Conservation (phyloP, 1,284 basidiomycete genomes). For the Sanghuangporus weigelae region DNA sequence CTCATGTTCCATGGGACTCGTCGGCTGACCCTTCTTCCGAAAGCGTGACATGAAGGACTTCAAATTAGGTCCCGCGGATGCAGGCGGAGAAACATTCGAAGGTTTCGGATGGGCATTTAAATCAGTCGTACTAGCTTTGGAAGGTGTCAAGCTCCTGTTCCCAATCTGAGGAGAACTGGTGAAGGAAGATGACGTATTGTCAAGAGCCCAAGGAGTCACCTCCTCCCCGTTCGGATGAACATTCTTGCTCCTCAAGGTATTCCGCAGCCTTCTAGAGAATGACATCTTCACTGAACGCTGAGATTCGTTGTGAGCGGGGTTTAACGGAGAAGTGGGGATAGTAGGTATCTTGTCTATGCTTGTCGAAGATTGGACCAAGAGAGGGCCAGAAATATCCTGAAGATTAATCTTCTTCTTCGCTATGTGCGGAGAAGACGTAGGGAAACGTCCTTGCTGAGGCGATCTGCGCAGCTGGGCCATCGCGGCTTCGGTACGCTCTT, state of each 20-base stretch:
- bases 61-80: slow-evolving; percentile 64
- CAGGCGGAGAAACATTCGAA: slow-evolving; percentile 41
- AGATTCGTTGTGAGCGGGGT: slow-evolving; percentile 25
- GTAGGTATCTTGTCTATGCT: slow-evolving; percentile 73
- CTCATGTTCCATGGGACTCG: not conserved
- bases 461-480: slow-evolving; percentile 61
- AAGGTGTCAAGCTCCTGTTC: slow-evolving; percentile 12
- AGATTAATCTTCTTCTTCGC: slow-evolving; percentile 60
- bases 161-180: slow-evolving; percentile 22
- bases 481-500: slow-evolving; percentile 63
- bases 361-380: slow-evolving; percentile 65
- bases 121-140: slow-evolving; percentile 23
- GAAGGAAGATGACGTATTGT: slow-evolving; percentile 27
- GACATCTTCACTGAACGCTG: slow-evolving; percentile 40
- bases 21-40: slow-evolving; percentile 47
- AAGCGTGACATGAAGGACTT: slow-evolving; percentile 78
- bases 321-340: slow-evolving; percentile 35
- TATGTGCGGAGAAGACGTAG: slow-evolving; percentile 34
- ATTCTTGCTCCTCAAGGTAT: slow-evolving; percentile 63
- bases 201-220: slow-evolving; percentile 38
- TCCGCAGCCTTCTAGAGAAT: slow-evolving; percentile 47
- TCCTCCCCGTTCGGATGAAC: slow-evolving; percentile 46
- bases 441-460: slow-evolving; percentile 44
- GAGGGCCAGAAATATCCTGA: slow-evolving; percentile 69
- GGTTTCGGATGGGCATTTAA: slow-evolving; percentile 24